Conservation (phyloP, 352 stramenopile genomes). For the Globisporangium nodosum region DNA sequence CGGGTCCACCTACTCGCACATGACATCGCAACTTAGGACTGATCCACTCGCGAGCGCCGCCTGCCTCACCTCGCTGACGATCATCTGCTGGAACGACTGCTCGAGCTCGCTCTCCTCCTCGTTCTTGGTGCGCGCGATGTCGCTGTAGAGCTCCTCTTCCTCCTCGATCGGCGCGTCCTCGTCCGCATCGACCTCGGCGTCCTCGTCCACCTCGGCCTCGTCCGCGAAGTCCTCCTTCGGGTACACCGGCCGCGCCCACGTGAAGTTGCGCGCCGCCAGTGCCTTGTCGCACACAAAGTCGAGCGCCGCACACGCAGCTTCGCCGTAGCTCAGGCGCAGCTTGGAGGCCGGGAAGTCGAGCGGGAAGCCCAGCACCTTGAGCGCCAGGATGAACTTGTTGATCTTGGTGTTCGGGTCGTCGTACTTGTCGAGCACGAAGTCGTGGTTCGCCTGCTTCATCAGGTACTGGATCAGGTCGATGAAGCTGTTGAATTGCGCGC, state of each 20-base stretch:
- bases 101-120: conserved; percentile 51
- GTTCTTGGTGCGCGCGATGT: conserved; percentile 36
- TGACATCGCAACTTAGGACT: neutral
- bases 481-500: conserved; percentile 76
- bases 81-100: conserved; percentile 82
- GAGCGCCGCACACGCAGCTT: conserved; percentile 61
- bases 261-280: conserved; percentile 51
- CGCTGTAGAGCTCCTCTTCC: conserved; percentile 41
- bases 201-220: conserved; percentile 51
- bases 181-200: conserved; percentile 37
- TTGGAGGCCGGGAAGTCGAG: conserved; percentile 79
- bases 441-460: conserved; percentile 73
- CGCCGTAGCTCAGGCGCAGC: conserved; percentile 72
- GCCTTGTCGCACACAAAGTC: conserved; percentile 85
- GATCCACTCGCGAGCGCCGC: too few species aligned
- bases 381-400: conserved; percentile 83
- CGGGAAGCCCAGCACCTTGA: conserved; percentile 77
- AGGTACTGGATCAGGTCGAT: conserved; percentile 65
- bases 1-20: conserved; percentile 38
- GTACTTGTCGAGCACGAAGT: conserved; percentile 85
- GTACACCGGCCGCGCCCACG: conserved; percentile 64
- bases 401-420: conserved; percentile 84
- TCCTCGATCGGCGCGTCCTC: conserved; percentile 11
- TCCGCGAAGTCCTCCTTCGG: conserved; percentile 70
- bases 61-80: conserved; percentile 45